Evolutionary conservation across 768 basidiomycete genomes (phyloP).

Genomic region (Termitomyces sp.): DNA sequence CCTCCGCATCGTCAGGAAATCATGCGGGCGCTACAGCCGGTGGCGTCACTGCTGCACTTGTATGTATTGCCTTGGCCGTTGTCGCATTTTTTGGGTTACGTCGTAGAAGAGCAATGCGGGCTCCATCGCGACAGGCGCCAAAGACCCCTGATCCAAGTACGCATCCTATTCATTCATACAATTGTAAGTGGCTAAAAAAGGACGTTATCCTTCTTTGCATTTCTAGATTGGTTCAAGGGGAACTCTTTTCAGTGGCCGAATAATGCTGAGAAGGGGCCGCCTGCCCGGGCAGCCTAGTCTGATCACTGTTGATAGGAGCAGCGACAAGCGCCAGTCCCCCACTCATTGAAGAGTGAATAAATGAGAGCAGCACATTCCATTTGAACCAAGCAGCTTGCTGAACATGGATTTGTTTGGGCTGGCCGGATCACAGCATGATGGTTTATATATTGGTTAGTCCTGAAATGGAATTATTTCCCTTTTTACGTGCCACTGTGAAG

Average conservation of each 20-base stretch:
- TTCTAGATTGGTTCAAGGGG: background rate
- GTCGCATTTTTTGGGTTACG: constrained; percentile 8
- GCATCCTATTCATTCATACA: background rate
- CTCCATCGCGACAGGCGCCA: constrained; percentile 2
- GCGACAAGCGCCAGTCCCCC: no score
- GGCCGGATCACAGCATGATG: no score
- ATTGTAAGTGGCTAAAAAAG: background rate
- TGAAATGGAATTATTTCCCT: no score
- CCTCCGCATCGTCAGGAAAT: background rate
- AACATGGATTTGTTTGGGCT: no score
- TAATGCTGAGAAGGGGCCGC: no score
- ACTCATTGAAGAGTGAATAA: no score
- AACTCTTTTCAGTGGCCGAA: background rate
- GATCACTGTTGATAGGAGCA: no score
- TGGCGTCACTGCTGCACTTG: constrained; percentile 14
- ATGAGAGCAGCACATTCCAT: no score
- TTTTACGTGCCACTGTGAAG: no score
- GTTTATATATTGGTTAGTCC: no score
- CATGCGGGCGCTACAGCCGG: constrained; percentile 19
- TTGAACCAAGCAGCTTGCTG: no score
- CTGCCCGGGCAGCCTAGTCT: background rate
- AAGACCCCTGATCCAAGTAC: constrained; percentile 7
- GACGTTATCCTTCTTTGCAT: no score
- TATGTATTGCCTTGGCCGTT: constrained; percentile 6
- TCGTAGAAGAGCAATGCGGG: constrained; percentile 8